A percentile compares a stretch with the other conserved stretches of the same genome.
phyloP scores from a whole-genome alignment of 164 flowering plant genomes.

The Hamamelis virginiana region DNA sequence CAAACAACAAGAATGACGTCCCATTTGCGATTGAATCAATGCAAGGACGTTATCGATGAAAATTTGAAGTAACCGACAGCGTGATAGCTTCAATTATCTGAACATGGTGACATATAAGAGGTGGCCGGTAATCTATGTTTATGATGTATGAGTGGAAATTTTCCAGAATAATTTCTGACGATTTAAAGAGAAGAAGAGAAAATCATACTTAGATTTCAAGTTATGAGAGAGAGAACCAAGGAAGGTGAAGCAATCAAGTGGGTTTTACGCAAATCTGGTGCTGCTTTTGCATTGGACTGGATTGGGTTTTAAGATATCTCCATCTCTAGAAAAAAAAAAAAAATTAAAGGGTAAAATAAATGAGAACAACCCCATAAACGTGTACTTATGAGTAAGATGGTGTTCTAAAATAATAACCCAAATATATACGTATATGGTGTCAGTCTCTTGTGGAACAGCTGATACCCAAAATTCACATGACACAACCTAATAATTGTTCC shows the following conservation, averaged over 20 bases:
- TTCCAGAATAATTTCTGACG: constrained; percentile 15
- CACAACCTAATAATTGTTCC: too few relatives aligned
- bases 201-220: constrained; percentile 73
- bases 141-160: constrained; percentile 3
- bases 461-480: constrained; percentile 3
- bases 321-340: constrained; percentile 6
- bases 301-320: constrained; percentile 69
- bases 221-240: constrained; percentile 27
- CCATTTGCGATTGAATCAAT: constrained; percentile 34
- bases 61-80: not conserved
- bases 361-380: constrained; percentile 11
- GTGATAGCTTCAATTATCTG: not conserved
- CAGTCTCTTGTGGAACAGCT: not conserved
- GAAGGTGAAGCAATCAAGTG: constrained; percentile 72
- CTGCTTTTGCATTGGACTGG: constrained; percentile 47
- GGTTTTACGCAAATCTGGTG: constrained; percentile 69
- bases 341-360: constrained; percentile 4
- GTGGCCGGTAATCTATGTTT: not conserved
- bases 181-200: constrained; percentile 29
- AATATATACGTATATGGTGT: not conserved
- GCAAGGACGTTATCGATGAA: not conserved
- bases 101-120: constrained; percentile 5
- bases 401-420: too few relatives aligned
- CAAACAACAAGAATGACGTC: constrained; percentile 57
- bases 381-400: constrained; percentile 15